Evolutionary conservation across 2,329 filamentous ascomycete species (phyloP).

Genomic region (Microcera coccophila): DNA sequence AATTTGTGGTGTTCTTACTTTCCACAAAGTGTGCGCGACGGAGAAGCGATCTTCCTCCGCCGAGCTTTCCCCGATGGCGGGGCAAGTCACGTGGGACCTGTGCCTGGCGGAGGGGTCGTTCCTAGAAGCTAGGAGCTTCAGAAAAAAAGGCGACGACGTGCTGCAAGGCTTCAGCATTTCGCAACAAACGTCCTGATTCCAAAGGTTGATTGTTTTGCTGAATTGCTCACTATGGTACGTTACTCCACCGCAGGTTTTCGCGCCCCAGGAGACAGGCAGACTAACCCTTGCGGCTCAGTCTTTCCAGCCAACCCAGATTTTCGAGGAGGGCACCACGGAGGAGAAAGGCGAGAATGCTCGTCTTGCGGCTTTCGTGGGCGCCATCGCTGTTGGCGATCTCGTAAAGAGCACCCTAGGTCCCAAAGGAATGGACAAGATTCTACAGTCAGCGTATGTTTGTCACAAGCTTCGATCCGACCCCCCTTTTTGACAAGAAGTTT

Average conservation of each 20-base stretch:
- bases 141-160: constrained; percentile 30
- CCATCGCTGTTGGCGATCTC: constrained; percentile 93
- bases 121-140: constrained; percentile 24
- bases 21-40: constrained; percentile 40
- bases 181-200: constrained; percentile 21
- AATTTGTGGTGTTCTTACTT: constrained; percentile 40
- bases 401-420: constrained; percentile 97
- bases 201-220: constrained; percentile 21
- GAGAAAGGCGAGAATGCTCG: constrained; percentile 99
- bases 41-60: constrained; percentile 38
- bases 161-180: constrained; percentile 29
- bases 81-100: constrained; percentile 39
- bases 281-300: constrained; percentile 39
- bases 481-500: constrained; percentile 21
- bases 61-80: constrained; percentile 31
- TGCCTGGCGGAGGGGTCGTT: constrained; percentile 24
- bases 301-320: constrained; percentile 93
- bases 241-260: background rate
- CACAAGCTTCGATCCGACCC: constrained; percentile 8
- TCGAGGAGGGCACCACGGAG: constrained; percentile 92
- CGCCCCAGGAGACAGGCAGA: constrained; percentile 3
- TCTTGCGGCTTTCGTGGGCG: constrained; percentile 95
- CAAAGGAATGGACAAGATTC: constrained; percentile 98
- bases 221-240: constrained; percentile 27
- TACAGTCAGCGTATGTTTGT: constrained; percentile 79